Evolutionary conservation across 2,329 filamentous ascomycete species (phyloP).

Genomic region (Colletotrichum limetticola): DNA sequence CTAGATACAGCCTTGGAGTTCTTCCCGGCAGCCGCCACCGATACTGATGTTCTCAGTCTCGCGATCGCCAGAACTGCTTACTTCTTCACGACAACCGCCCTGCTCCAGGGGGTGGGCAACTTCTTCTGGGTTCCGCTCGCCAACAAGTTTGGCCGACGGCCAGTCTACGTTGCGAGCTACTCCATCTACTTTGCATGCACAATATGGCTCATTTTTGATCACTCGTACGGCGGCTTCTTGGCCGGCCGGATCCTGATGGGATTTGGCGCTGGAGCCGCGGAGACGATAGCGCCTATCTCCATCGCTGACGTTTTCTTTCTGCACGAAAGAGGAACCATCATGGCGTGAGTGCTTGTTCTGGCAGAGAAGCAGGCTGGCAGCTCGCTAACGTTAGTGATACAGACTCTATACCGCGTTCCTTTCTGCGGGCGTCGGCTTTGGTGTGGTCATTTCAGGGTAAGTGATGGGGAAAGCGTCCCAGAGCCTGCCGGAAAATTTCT

Average conservation of each 20-base stretch:
- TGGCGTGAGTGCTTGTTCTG: constrained; percentile 51
- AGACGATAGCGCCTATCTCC: constrained; percentile 61
- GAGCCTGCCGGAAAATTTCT: background rate
- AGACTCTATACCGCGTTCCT: constrained; percentile 52
- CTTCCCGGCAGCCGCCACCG: constrained; percentile 50
- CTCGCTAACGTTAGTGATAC: background rate
- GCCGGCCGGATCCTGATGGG: constrained; percentile 62
- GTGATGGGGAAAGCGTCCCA: constrained; percentile 1
- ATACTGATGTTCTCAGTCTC: constrained; percentile 40
- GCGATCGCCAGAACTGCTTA: constrained; percentile 59
- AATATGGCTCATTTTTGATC: constrained; percentile 56
- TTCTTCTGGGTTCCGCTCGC: constrained; percentile 58
- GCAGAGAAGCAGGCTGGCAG: background rate
- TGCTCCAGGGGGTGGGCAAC: constrained; percentile 60
- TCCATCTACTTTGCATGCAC: constrained; percentile 52
- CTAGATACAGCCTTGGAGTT: constrained; percentile 57
- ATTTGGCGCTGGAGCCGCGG: constrained; percentile 63
- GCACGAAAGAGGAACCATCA: constrained; percentile 63
- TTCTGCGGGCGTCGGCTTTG: constrained; percentile 53
- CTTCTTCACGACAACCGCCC: constrained; percentile 62
- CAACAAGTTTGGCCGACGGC: constrained; percentile 57
- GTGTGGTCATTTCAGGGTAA: constrained; percentile 54
- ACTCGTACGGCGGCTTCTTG: constrained; percentile 53
- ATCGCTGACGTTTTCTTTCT: constrained; percentile 68
- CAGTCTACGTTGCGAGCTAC: constrained; percentile 56